These are phyloP conservation scores for Earliella scabrosa DNA, from an alignment of 1,284 basidiomycete species.

Conservation along the genomic window DNA sequence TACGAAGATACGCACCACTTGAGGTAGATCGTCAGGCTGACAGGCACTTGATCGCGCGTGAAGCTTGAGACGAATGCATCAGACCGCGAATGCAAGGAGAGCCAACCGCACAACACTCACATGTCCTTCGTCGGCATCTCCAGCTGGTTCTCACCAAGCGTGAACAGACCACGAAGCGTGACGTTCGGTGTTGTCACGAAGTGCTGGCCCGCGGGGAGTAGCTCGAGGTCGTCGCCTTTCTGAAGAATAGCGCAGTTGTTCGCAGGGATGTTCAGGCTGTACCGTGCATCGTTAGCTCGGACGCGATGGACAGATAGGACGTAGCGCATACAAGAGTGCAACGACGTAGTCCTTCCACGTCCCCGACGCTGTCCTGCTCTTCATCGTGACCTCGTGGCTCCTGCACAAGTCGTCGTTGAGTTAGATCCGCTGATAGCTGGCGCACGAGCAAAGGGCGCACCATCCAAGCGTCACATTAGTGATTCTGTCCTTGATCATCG, in stretches of 20 bases:
- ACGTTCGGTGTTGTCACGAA: conserved; percentile 82
- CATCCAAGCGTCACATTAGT: conserved; percentile 64
- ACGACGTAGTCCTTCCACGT: conserved; percentile 68
- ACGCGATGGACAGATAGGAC: neutral
- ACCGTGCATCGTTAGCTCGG: neutral
- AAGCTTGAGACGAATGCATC: conserved; percentile 47
- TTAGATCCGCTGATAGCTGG: neutral
- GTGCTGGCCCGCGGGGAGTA: conserved; percentile 78
- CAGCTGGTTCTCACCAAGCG: conserved; percentile 78
- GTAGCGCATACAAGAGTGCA: conserved; percentile 65
- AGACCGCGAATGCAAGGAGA: neutral
- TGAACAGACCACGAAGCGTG: conserved; percentile 76
- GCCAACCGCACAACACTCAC: conserved; percentile 42
- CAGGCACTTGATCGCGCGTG: conserved; percentile 83
- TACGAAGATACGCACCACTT: conserved; percentile 54
- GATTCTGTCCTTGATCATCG: conserved; percentile 60
- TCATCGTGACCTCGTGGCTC: conserved; percentile 78
- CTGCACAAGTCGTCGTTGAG: conserved; percentile 24
- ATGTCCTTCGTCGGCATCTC: conserved; percentile 87
- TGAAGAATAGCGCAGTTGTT: conserved; percentile 85
- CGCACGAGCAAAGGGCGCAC: conserved; percentile 28
- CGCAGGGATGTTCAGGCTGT: conserved; percentile 78
- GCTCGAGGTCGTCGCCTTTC: conserved; percentile 76
- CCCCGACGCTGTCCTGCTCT: conserved; percentile 49
- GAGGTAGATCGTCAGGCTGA: conserved; percentile 79